A percentile compares a stretch with the other conserved stretches of the same genome.
Evolutionary conservation across 164 flowering plant species (phyloP).

Genomic region (Vitis labrusca): DNA sequence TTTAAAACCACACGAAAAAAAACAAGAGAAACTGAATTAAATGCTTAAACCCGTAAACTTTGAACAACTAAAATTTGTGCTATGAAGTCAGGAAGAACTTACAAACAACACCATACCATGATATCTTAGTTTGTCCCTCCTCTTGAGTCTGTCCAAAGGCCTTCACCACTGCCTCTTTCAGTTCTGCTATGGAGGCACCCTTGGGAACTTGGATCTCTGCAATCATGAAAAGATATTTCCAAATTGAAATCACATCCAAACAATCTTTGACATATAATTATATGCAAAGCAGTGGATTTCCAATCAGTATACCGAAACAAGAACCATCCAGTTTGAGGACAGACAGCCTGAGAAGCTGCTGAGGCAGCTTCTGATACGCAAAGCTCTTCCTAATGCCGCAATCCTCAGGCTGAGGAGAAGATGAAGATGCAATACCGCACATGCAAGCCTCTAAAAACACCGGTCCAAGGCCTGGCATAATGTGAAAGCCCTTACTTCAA

Average conservation of each 20-base stretch:
- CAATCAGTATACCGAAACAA: conserved; percentile 38
- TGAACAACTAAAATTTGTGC: too few species aligned
- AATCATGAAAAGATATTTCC: neutral
- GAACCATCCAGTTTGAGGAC: conserved; percentile 64
- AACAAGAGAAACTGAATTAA: too few species aligned
- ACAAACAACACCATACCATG: conserved; percentile 38
- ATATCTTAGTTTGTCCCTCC: conserved; percentile 37
- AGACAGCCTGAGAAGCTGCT: conserved; percentile 39
- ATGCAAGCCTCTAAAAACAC: too few species aligned
- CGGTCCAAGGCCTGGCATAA: too few species aligned
- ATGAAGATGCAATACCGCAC: too few species aligned
- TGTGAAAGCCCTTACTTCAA: too few species aligned
- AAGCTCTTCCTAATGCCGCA: conserved; percentile 12
- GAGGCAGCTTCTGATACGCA: conserved; percentile 44
- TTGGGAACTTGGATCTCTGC: conserved; percentile 49
- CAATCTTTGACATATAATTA: too few species aligned
- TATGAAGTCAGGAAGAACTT: neutral
- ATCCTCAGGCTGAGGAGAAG: too few species aligned
- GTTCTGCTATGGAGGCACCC: conserved; percentile 43
- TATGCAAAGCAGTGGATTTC: too few species aligned
- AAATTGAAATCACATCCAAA: too few species aligned
- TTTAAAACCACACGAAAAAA: too few species aligned
- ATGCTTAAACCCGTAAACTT: too few species aligned
- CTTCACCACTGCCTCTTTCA: conserved; percentile 54
- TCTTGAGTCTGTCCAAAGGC: conserved; percentile 37